These are phyloP conservation scores for Ceratocystis huliohia DNA, from an alignment of 2,329 filamentous ascomycete species.

Conservation along the genomic window DNA sequence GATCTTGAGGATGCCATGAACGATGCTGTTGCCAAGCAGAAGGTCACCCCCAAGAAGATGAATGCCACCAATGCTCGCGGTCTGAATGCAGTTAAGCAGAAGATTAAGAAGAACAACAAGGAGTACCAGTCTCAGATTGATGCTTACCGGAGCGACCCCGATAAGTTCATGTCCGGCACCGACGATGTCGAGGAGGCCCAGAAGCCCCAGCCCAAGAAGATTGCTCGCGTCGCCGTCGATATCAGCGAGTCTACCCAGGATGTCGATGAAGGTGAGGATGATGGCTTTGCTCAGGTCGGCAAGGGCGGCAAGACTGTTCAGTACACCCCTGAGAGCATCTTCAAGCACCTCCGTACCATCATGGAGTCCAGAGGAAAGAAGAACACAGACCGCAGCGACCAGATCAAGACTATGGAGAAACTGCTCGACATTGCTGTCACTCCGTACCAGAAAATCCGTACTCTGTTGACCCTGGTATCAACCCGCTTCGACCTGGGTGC, in stretches of 20 bases:
- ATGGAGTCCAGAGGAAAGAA: slow-evolving; percentile 96
- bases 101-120: slow-evolving; percentile 97
- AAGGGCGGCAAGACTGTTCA: slow-evolving; percentile 78
- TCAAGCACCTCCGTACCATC: slow-evolving; percentile 89
- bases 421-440: slow-evolving; percentile 76
- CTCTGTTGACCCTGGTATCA: slow-evolving; percentile 81
- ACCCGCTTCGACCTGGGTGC: slow-evolving; percentile 87
- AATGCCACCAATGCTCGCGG: slow-evolving; percentile 89
- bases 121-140: slow-evolving; percentile 83
- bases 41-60: slow-evolving; percentile 96
- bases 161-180: slow-evolving; percentile 74
- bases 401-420: slow-evolving; percentile 97
- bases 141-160: slow-evolving; percentile 72
- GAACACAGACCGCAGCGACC: slow-evolving; percentile 89
- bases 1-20: slow-evolving; percentile 92
- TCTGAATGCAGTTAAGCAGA: slow-evolving; percentile 93
- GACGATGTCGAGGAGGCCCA: slow-evolving; percentile 46
- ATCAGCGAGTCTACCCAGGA: slow-evolving; percentile 37
- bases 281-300: slow-evolving; percentile 79
- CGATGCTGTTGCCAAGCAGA: slow-evolving; percentile 88
- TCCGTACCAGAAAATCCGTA: slow-evolving; percentile 87
- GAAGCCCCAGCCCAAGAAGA: slow-evolving; percentile 34
- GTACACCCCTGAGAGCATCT: slow-evolving; percentile 94
- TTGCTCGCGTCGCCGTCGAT: slow-evolving; percentile 32
- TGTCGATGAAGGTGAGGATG: slow-evolving; percentile 50